Percentiles rank a stretch among this genome's conserved stretches.
Evolutionary conservation across 305 asterid species (phyloP).

Genomic region (Fraxinus latifolia): DNA sequence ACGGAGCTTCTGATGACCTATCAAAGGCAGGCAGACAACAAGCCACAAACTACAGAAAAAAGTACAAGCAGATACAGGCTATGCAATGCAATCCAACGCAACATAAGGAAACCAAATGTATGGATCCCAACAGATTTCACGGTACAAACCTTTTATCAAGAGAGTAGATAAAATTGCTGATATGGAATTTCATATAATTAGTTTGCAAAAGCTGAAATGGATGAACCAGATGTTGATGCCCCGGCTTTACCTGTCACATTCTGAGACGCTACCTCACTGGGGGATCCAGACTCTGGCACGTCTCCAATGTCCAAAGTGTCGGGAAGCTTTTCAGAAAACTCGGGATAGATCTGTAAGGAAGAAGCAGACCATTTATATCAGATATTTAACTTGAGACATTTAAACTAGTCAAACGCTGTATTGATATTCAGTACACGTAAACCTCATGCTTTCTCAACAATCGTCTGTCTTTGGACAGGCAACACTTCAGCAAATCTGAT

Average conservation of each 20-base stretch:
- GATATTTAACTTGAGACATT: neutral
- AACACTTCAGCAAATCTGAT: neutral
- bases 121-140: neutral
- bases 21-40: slow-evolving; percentile 5
- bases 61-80: slow-evolving; percentile 17
- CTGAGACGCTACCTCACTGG: neutral
- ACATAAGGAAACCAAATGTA: slow-evolving; percentile 1
- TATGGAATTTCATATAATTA: neutral
- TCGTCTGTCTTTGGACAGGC: neutral
- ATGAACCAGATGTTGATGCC: neutral
- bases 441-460: neutral
- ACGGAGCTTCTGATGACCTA: neutral
- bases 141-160: neutral
- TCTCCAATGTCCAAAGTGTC: neutral
- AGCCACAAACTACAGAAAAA: neutral
- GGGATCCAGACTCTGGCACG: slow-evolving; percentile 1
- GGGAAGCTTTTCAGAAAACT: neutral
- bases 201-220: neutral
- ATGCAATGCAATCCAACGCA: slow-evolving; percentile 5
- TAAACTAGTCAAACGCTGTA: neutral
- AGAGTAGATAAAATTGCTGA: neutral
- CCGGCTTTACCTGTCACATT: neutral
- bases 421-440: neutral
- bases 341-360: neutral
- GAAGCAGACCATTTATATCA: neutral